A percentile compares a stretch with the other conserved stretches of the same genome.
These are phyloP conservation scores for Ajuga reptans DNA, from an alignment of 305 asterid genomes.

Conservation along the genomic window DNA sequence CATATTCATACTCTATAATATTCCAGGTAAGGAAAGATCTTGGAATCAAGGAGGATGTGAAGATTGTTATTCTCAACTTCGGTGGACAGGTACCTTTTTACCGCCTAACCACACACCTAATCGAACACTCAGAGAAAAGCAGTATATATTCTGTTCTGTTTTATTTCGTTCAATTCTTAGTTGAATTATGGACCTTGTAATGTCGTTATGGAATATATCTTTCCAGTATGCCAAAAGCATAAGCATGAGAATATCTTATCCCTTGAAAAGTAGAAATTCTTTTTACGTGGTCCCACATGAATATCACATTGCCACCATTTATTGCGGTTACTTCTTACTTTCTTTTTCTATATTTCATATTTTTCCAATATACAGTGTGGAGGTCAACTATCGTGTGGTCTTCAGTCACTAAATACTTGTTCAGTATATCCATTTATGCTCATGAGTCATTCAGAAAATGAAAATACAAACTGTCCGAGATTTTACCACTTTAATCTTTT, in stretches of 20 bases:
- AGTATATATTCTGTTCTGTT: background rate
- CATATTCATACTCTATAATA: background rate
- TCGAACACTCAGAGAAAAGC: background rate
- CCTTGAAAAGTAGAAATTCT: background rate
- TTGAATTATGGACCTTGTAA: background rate
- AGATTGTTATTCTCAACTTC: constrained; percentile 85
- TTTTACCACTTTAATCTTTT: background rate
- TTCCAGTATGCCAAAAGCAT: background rate
- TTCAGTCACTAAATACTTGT: background rate
- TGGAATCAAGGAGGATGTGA: constrained; percentile 68
- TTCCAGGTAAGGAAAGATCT: constrained; percentile 78
- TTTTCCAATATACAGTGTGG: background rate
- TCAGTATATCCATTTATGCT: background rate
- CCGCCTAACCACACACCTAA: background rate
- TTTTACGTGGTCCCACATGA: background rate
- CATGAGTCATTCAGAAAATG: background rate
- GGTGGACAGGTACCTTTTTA: constrained; percentile 79
- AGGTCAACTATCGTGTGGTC: background rate
- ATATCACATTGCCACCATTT: background rate
- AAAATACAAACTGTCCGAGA: background rate
- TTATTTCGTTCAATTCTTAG: background rate
- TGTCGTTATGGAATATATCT: background rate
- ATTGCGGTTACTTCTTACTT: too few species aligned
- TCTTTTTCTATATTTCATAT: background rate
- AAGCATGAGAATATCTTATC: constrained; percentile 6